phyloP scores from a whole-genome alignment of 441 rosid species.

The Rhodomyrtus psidioides region DNA sequence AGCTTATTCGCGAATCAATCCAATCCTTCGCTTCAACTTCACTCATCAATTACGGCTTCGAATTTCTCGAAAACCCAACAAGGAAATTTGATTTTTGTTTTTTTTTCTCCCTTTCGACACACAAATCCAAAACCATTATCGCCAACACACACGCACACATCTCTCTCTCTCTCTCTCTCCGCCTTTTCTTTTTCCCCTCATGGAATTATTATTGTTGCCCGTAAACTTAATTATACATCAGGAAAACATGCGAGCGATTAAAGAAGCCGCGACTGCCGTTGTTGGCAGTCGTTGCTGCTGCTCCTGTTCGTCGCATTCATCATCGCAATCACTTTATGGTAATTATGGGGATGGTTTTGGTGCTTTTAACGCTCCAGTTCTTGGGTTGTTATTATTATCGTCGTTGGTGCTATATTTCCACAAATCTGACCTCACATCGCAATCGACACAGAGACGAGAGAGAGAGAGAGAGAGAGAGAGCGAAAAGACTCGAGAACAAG shows the following conservation, averaged over 20 bases:
- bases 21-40: not conserved
- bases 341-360: not conserved
- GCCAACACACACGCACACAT: too few species aligned
- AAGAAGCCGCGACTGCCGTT: not conserved
- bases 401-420: conserved; percentile 2
- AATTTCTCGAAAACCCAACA: not conserved
- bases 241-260: conserved; percentile 1
- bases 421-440: conserved; percentile 46
- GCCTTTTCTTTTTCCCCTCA: not conserved
- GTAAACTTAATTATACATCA: not conserved
- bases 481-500: not conserved
- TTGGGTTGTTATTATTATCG: not conserved
- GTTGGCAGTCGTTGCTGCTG: not conserved
- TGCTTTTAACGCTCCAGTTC: not conserved
- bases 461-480: not conserved
- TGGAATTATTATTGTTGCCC: not conserved
- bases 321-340: not conserved
- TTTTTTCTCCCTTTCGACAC: not conserved
- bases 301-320: not conserved
- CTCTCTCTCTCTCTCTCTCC: not conserved
- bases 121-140: not conserved
- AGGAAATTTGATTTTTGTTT: not conserved
- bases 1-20: not conserved
- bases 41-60: not conserved
- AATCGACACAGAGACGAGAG: conserved; percentile 10